Evolutionary conservation across 2,329 filamentous ascomycete genomes (phyloP).

Genomic region (Cryphonectria japonica): DNA sequence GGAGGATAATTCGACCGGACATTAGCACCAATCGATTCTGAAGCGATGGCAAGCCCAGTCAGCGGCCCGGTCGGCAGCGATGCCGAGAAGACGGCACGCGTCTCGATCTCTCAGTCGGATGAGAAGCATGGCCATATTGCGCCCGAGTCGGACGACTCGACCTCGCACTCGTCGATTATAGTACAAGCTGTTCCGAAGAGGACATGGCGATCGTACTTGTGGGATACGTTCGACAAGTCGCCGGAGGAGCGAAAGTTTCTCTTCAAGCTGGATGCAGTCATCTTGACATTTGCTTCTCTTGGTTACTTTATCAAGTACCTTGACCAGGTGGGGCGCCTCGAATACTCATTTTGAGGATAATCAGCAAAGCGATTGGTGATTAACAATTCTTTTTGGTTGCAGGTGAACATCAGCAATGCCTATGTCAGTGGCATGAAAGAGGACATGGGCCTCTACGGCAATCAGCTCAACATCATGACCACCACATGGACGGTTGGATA

Average conservation of each 20-base stretch:
- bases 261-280: constrained; percentile 40
- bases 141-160: constrained; percentile 5
- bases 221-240: constrained; percentile 49
- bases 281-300: constrained; percentile 44
- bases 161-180: background rate
- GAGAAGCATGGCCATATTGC: constrained; percentile 4
- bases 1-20: background rate
- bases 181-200: constrained; percentile 39
- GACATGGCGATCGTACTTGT: constrained; percentile 53
- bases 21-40: background rate
- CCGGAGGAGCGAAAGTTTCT: constrained; percentile 40
- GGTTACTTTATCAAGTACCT: constrained; percentile 51
- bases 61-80: background rate
- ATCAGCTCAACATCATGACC: constrained; percentile 45
- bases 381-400: background rate
- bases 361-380: background rate
- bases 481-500: constrained; percentile 45
- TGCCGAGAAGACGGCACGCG: background rate
- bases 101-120: background rate
- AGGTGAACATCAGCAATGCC: constrained; percentile 45
- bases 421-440: constrained; percentile 53
- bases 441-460: constrained; percentile 45
- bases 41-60: constrained; percentile 1
- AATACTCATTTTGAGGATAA: too few relatives aligned
- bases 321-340: constrained; percentile 35